Evolutionary conservation across 371 early-diverging fungal genomes (phyloP).

Genomic region (Mortierella polycephala): DNA sequence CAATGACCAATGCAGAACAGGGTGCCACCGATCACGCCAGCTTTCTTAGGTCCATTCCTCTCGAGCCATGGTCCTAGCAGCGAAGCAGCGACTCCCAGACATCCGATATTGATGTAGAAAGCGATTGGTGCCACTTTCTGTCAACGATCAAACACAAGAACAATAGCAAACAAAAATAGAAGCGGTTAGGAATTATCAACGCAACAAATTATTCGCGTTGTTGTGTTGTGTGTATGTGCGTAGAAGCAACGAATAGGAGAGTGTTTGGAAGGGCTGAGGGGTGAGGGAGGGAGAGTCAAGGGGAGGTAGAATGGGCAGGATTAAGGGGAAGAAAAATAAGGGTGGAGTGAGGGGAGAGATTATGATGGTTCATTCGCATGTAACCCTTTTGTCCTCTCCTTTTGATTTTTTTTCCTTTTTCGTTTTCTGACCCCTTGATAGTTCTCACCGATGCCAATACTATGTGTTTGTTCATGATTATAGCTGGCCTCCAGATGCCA

Average conservation of each 20-base stretch:
- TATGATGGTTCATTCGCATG: slow-evolving; percentile 1
- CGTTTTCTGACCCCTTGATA: no score
- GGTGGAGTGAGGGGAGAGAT: slow-evolving; percentile 12
- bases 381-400: not conserved
- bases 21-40: slow-evolving; percentile 62
- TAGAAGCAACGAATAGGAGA: slow-evolving; percentile 1
- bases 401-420: no score
- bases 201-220: not conserved
- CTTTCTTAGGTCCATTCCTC: slow-evolving; percentile 67
- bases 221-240: no score
- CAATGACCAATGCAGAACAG: slow-evolving; percentile 71
- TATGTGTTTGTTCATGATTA: no score
- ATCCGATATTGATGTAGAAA: slow-evolving; percentile 76
- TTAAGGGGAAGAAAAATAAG: not conserved
- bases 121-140: slow-evolving; percentile 65
- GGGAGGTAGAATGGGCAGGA: not conserved
- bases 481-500: not conserved
- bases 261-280: not conserved
- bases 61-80: slow-evolving; percentile 77
- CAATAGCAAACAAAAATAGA: not conserved
- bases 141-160: not conserved
- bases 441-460: no score
- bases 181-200: not conserved
- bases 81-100: slow-evolving; percentile 72
- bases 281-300: not conserved